Percentiles rank a stretch among this genome's conserved stretches.
phyloP scores from a whole-genome alignment of 768 basidiomycete genomes.

The Lentinula sp. region DNA sequence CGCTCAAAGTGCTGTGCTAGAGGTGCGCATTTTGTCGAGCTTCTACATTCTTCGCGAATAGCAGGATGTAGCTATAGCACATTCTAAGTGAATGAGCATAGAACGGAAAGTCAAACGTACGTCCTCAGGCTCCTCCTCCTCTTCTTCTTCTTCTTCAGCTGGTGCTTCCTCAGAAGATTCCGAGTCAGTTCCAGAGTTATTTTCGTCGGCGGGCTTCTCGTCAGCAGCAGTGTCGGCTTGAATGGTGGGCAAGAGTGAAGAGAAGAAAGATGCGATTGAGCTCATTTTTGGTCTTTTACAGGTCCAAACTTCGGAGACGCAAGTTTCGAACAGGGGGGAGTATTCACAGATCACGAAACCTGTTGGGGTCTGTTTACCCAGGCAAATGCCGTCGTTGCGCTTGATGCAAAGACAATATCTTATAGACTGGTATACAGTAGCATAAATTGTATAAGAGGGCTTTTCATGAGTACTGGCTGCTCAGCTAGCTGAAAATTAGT shows the following conservation, averaged over 20 bases:
- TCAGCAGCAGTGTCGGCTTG: conserved; percentile 29
- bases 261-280: conserved; percentile 26
- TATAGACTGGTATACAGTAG: too few species aligned
- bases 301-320: background rate
- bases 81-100: background rate
- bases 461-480: too few species aligned
- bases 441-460: too few species aligned
- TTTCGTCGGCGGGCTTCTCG: conserved; percentile 7
- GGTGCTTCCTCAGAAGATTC: conserved; percentile 54
- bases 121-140: conserved; percentile 74
- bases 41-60: conserved; percentile 72
- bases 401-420: too few species aligned
- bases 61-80: conserved; percentile 54
- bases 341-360: too few species aligned
- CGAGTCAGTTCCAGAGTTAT: conserved; percentile 23
- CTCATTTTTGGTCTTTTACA: background rate
- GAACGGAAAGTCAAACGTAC: conserved; percentile 33
- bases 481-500: too few species aligned
- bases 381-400: too few species aligned
- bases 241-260: conserved; percentile 36
- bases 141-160: conserved; percentile 37
- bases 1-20: conserved; percentile 81
- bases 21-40: conserved; percentile 57
- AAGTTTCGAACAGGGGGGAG: too few species aligned
- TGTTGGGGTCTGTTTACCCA: too few species aligned